These are phyloP conservation scores for Verticillium nubilum DNA, from an alignment of 2,329 filamentous ascomycete species.

Conservation along the genomic window DNA sequence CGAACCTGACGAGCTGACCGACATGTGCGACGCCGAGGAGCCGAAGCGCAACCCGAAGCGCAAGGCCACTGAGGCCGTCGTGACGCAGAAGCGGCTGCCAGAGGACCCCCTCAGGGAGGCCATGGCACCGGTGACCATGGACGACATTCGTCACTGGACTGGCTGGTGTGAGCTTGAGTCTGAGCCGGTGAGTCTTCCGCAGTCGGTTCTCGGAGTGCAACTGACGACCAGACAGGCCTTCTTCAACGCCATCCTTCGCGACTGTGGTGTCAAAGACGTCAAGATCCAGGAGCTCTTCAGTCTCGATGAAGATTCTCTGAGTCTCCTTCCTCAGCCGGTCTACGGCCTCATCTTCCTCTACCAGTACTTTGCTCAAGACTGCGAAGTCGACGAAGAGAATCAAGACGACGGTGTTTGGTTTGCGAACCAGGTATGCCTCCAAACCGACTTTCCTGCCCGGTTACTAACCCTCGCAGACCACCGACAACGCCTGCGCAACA, in stretches of 20 bases:
- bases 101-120: slow-evolving; percentile 40
- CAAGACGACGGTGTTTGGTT: slow-evolving; percentile 71
- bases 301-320: slow-evolving; percentile 61
- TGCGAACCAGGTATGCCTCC: slow-evolving; percentile 68
- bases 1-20: background rate
- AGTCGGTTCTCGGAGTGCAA: background rate
- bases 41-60: slow-evolving; percentile 36
- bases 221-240: slow-evolving; percentile 50
- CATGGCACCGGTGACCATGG: slow-evolving; percentile 38
- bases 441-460: background rate
- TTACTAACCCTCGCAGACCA: slow-evolving; percentile 47
- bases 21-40: slow-evolving; percentile 5
- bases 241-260: slow-evolving; percentile 78
- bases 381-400: slow-evolving; percentile 48
- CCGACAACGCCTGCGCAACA: slow-evolving; percentile 83
- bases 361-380: slow-evolving; percentile 54
- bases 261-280: slow-evolving; percentile 69
- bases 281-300: slow-evolving; percentile 72
- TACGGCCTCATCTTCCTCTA: slow-evolving; percentile 89
- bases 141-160: slow-evolving; percentile 57
- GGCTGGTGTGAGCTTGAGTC: slow-evolving; percentile 85
- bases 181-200: slow-evolving; percentile 61
- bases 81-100: slow-evolving; percentile 15
- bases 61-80: slow-evolving; percentile 30
- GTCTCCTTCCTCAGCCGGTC: slow-evolving; percentile 66